phyloP scores from a whole-genome alignment of 495 filamentous ascomycete species.

The Penicillium mononematosum region DNA sequence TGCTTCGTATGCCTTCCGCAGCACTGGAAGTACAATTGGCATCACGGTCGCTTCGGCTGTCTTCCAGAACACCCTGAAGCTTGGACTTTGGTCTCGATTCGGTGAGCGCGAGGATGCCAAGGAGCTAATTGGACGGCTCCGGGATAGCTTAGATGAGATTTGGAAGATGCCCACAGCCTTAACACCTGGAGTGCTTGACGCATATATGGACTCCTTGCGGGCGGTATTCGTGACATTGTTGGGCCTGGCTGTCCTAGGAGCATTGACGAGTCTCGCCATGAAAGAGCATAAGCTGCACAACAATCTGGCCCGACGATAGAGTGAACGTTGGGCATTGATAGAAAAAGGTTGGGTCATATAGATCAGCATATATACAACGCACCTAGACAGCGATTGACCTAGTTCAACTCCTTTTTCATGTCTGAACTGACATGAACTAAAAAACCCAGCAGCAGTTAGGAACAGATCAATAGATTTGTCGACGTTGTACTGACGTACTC shows the following conservation, averaged over 20 bases:
- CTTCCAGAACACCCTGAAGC: slow-evolving; percentile 69
- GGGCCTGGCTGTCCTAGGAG: slow-evolving; percentile 58
- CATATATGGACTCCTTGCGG: slow-evolving; percentile 73
- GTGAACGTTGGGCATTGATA: not conserved
- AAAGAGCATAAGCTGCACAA: slow-evolving; percentile 76
- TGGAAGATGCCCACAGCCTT: slow-evolving; percentile 66
- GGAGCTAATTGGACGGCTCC: slow-evolving; percentile 66
- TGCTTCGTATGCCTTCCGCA: slow-evolving; percentile 77
- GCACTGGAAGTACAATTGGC: slow-evolving; percentile 79
- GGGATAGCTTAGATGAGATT: slow-evolving; percentile 74
- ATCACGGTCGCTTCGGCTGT: slow-evolving; percentile 74
- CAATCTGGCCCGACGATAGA: slow-evolving; percentile 58
- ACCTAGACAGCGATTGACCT: not conserved
- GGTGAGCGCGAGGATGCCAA: slow-evolving; percentile 63
- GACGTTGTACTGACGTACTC: not conserved
- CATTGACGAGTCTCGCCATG: slow-evolving; percentile 63
- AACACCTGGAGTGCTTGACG: slow-evolving; percentile 65
- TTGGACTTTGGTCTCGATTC: slow-evolving; percentile 63
- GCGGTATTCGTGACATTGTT: slow-evolving; percentile 72
- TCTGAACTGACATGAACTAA: not conserved
- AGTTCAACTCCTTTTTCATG: not conserved
- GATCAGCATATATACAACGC: not conserved
- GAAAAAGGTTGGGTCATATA: not conserved
- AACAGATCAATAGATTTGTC: not conserved
- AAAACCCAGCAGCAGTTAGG: not conserved